These are phyloP conservation scores for Coffea eugenioides DNA, from an alignment of 257 asterid genomes.

Conservation along the genomic window DNA sequence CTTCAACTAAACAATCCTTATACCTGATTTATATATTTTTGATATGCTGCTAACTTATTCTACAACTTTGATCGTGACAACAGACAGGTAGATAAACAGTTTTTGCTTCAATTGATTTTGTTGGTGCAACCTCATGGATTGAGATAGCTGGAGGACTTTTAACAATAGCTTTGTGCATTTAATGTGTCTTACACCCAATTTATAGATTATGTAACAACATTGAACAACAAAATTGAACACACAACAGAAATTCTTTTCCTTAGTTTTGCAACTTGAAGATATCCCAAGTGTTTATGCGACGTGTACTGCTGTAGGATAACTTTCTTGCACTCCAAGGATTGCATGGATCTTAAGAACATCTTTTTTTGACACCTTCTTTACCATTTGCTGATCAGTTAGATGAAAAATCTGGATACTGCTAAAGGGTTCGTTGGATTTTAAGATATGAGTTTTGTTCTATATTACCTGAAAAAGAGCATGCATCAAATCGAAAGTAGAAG, in stretches of 20 bases:
- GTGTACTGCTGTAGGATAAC: neutral
- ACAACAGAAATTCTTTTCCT: neutral
- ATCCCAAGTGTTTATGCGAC: neutral
- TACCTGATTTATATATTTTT: neutral
- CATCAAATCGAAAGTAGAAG: neutral
- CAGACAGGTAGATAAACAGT: conserved; percentile 89
- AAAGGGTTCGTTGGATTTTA: neutral
- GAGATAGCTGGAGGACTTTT: too few relatives aligned
- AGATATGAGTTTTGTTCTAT: neutral
- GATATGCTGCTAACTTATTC: conserved; percentile 88
- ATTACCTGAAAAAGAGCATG: neutral
- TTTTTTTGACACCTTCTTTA: neutral
- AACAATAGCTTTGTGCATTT: too few relatives aligned
- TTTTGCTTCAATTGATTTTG: neutral
- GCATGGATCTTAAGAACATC: neutral
- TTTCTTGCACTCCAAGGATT: neutral
- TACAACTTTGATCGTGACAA: conserved; percentile 98
- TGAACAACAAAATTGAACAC: neutral
- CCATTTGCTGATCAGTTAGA: neutral
- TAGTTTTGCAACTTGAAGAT: neutral
- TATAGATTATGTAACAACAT: neutral
- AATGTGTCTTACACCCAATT: too few relatives aligned
- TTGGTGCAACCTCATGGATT: neutral
- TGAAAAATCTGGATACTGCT: neutral
- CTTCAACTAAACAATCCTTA: too few relatives aligned